phyloP scores from a whole-genome alignment of 1,284 basidiomycete species.

The Blastosporella zonata region DNA sequence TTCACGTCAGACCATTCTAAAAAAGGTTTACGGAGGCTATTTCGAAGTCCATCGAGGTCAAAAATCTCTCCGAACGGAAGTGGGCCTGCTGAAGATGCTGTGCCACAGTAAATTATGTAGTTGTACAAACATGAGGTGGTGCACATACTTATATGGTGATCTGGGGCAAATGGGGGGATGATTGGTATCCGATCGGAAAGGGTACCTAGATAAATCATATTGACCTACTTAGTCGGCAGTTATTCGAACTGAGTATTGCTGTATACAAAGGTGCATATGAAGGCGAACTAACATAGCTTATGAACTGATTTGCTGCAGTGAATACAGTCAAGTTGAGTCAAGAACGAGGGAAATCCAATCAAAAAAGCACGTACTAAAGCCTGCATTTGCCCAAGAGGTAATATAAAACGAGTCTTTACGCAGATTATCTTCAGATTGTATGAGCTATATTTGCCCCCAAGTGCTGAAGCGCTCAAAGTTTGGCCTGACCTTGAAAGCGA shows the following conservation, averaged over 20 bases:
- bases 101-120: background rate
- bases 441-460: background rate
- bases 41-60: slow-evolving; percentile 31
- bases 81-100: slow-evolving; percentile 29
- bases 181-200: slow-evolving; percentile 39
- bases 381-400: slow-evolving; percentile 32
- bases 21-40: slow-evolving; percentile 29
- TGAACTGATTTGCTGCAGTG: slow-evolving; percentile 32
- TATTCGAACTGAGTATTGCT: background rate
- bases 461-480: background rate
- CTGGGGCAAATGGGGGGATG: slow-evolving; percentile 39
- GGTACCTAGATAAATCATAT: slow-evolving; percentile 40
- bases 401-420: slow-evolving; percentile 30
- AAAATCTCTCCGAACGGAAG: slow-evolving; percentile 39
- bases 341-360: background rate
- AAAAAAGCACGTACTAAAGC: slow-evolving; percentile 29
- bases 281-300: slow-evolving; percentile 26
- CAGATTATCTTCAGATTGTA: slow-evolving; percentile 26
- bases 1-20: slow-evolving; percentile 42
- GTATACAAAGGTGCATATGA: background rate
- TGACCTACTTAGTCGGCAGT: slow-evolving; percentile 23
- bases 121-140: background rate
- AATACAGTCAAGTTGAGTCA: slow-evolving; percentile 5
- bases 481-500: slow-evolving; percentile 23
- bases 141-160: slow-evolving; percentile 31